Evolutionary conservation across 2,329 filamentous ascomycete species (phyloP).

Genomic region (Trichoderma endophyticum): DNA sequence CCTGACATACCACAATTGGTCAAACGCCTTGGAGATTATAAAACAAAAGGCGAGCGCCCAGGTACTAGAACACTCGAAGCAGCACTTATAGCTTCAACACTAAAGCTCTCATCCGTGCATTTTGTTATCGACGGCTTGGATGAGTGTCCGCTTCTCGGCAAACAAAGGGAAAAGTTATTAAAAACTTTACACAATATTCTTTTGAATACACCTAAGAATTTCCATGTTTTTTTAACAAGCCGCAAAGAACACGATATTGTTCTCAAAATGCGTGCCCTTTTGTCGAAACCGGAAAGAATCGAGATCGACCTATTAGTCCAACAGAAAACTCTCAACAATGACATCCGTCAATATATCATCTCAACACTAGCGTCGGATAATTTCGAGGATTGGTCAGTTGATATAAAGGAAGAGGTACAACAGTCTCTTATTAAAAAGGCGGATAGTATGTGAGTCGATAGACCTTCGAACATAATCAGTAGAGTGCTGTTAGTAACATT

Average conservation of each 20-base stretch:
- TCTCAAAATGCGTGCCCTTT: accelerated
- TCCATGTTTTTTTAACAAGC: background rate
- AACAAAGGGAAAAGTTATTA: background rate
- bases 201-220: background rate
- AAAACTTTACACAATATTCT: background rate
- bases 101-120: background rate
- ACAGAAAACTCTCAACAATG: accelerated
- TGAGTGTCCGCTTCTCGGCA: background rate
- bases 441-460: background rate
- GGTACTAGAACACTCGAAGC: background rate
- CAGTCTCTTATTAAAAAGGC: background rate
- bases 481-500: background rate
- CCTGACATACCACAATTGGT: background rate
- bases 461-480: background rate
- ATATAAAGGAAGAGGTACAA: background rate
- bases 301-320: background rate
- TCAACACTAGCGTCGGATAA: background rate
- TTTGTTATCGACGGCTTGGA: background rate
- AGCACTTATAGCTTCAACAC: background rate
- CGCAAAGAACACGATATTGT: background rate
- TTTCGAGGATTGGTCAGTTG: accelerated
- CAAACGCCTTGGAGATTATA: background rate
- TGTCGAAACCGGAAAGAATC: background rate
- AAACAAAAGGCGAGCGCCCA: background rate
- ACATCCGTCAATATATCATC: background rate